Conservation (phyloP, 306 rosid species). For the Cajanus cajan region DNA sequence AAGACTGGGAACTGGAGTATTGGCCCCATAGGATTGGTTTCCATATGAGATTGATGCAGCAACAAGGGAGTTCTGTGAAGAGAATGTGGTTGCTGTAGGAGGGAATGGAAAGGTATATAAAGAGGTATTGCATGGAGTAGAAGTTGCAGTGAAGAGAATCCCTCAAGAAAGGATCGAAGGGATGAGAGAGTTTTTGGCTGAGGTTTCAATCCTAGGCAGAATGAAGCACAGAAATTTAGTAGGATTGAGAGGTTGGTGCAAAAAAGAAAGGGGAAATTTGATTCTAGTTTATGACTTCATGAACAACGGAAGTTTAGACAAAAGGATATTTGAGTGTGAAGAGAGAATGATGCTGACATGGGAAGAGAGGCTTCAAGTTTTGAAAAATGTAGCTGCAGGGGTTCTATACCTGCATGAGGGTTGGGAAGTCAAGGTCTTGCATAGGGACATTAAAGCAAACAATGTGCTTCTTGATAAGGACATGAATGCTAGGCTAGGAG, state of each 20-base stretch:
- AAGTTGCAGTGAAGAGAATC: constrained; percentile 67
- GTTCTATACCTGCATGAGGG: constrained; percentile 65
- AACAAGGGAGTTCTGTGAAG: constrained; percentile 55
- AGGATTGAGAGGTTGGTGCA: constrained; percentile 76
- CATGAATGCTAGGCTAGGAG: constrained; percentile 62
- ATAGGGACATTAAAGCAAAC: constrained; percentile 65
- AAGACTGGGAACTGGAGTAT: constrained; percentile 66
- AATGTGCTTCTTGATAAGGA: constrained; percentile 69
- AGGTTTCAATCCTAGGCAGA: constrained; percentile 71
- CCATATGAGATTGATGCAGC: constrained; percentile 50
- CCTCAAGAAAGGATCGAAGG: constrained; percentile 44
- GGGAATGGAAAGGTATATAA: constrained; percentile 59
- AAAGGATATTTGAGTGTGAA: constrained; percentile 53
- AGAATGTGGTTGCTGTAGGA: constrained; percentile 51
- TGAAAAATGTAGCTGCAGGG: constrained; percentile 62
- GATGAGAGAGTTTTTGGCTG: constrained; percentile 67
- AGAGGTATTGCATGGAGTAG: constrained; percentile 52
- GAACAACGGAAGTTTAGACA: constrained; percentile 66
- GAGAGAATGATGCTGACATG: constrained; percentile 44
- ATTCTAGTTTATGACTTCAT: constrained; percentile 67
- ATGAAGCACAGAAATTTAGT: constrained; percentile 65
- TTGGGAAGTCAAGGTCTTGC: constrained; percentile 72
- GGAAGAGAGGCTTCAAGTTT: constrained; percentile 49
- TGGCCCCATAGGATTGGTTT: constrained; percentile 70
- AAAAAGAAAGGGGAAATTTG: constrained; percentile 49